Percentiles rank a stretch among this genome's conserved stretches.
Evolutionary conservation across 2,329 filamentous ascomycete genomes (phyloP).

Genomic region (Colletotrichum incanum): DNA sequence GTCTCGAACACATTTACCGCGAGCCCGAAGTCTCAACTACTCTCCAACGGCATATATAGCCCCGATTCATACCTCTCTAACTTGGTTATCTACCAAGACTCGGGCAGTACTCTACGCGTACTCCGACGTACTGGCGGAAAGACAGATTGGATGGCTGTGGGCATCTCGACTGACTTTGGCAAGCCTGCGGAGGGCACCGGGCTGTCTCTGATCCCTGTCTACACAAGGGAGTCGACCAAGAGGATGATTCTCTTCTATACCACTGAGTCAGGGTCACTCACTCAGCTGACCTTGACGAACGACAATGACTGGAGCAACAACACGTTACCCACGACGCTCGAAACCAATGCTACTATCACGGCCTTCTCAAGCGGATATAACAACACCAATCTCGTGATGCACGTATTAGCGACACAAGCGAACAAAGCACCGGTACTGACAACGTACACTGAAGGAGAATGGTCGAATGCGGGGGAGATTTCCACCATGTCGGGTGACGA

Average conservation of each 20-base stretch:
- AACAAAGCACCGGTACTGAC: conserved; percentile 14
- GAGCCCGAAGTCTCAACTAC: conserved; percentile 10
- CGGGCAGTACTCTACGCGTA: conserved; percentile 21
- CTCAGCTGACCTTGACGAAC: conserved; percentile 18
- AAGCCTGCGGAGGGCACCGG: conserved; percentile 26
- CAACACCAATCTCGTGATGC: conserved; percentile 33
- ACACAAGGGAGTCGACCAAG: conserved; percentile 15
- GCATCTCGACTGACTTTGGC: conserved; percentile 29
- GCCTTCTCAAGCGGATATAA: conserved; percentile 40
- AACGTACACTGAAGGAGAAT: conserved; percentile 28
- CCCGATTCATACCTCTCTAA: conserved; percentile 34
- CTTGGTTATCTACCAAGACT: conserved; percentile 39
- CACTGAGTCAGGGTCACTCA: conserved; percentile 19
- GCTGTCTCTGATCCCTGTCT: conserved; percentile 35
- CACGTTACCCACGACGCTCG: conserved; percentile 28
- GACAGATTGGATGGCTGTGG: conserved; percentile 29
- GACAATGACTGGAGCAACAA: conserved; percentile 24
- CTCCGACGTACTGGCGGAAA: conserved; percentile 28
- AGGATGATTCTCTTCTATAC: conserved; percentile 36
- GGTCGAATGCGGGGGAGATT: conserved; percentile 24
- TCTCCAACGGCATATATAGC: conserved; percentile 38
- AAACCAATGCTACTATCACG: conserved; percentile 23
- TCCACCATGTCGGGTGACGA: conserved; percentile 32
- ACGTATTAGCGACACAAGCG: conserved; percentile 28
- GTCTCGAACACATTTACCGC: conserved; percentile 33